Evolutionary conservation across 31 red algal genomes (phyloP).

Genomic region (Asparagopsis taxiformis): DNA sequence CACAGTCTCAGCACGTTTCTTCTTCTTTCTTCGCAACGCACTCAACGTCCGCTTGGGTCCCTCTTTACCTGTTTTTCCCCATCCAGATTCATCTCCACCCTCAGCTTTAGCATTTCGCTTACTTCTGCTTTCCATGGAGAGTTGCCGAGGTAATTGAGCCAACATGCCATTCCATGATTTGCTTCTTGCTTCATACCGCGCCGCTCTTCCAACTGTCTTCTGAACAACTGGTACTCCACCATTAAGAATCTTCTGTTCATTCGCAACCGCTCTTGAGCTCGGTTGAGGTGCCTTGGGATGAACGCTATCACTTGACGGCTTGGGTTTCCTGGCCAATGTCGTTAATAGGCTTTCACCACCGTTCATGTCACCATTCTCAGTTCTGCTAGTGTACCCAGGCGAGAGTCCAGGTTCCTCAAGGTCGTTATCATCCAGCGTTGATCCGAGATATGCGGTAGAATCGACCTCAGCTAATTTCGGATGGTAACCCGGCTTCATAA

Average conservation of each 20-base stretch:
- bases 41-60: constrained; percentile 31
- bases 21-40: constrained; percentile 41
- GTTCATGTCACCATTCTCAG: too few relatives aligned
- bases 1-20: constrained; percentile 3
- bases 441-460: constrained; percentile 40
- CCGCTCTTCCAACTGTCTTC: constrained; percentile 21
- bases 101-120: constrained; percentile 10
- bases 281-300: too few relatives aligned
- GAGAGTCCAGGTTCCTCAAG: too few relatives aligned
- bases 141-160: constrained; percentile 50
- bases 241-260: constrained; percentile 12
- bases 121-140: constrained; percentile 49
- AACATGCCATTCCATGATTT: constrained; percentile 63
- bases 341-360: too few relatives aligned
- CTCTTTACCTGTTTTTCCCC: constrained; percentile 38
- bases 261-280: too few relatives aligned
- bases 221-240: constrained; percentile 14
- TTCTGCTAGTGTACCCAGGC: too few relatives aligned
- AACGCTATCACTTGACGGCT: too few relatives aligned
- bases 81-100: constrained; percentile 18
- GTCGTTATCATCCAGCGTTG: constrained; percentile 23
- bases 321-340: too few relatives aligned
- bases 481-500: constrained; percentile 27
- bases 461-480: constrained; percentile 19
- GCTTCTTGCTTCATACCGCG: constrained; percentile 39